Base-by-base conservation (phyloP, 2,329 filamentous ascomycete genomes). In the Nemania serpens region DNA sequence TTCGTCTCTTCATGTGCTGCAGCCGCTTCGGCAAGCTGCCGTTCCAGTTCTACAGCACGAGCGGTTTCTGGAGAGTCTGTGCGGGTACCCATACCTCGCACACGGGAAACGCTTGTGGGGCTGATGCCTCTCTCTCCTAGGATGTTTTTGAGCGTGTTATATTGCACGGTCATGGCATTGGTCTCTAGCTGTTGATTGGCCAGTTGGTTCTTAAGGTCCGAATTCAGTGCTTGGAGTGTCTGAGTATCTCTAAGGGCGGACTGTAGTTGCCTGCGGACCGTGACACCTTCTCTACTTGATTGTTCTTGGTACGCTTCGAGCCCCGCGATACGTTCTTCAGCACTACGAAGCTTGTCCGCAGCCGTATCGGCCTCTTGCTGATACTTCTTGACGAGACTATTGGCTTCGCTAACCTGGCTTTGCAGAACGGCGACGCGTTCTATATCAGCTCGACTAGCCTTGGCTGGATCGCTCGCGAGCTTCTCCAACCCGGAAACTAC, bases 221-320 rank as follows among this genome's bases (percentile, higher is more conserved):
- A 84, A 75, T 94, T 95, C 62, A 90, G 86, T 36, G 90, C 86
- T 67, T 93, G 90, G 25, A 96, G 81, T n/a, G 85, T 82, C 74
- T 97, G 93, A 13, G 89, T 88, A 59, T 99, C 94, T 66, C 89
- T 89, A 74, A 97, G 82, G 4, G 91, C 88, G 25, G 87, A 84
- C 74, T 98, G 95, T 55, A 99, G 84, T 73, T 98, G 94, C 73
- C 95, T 89, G 56, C 95, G 88, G 66, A 98, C 92, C 37, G 88
- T 87, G 56, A 99, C 87, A 50, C 93, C 93, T 75, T 99, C 96
- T 46, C 95, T 87, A 75, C 93, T 98, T 3, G 93, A 90, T 76
- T 99, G 95, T 73, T 99, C 95, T 77, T 99, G 95, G 75, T 98
- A 98, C 29, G 93, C 91, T 75, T 99, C 95, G 3, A 99, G 84